phyloP scores from a whole-genome alignment of 2,329 filamentous ascomycete species.

The Leptographium galeiforme region DNA sequence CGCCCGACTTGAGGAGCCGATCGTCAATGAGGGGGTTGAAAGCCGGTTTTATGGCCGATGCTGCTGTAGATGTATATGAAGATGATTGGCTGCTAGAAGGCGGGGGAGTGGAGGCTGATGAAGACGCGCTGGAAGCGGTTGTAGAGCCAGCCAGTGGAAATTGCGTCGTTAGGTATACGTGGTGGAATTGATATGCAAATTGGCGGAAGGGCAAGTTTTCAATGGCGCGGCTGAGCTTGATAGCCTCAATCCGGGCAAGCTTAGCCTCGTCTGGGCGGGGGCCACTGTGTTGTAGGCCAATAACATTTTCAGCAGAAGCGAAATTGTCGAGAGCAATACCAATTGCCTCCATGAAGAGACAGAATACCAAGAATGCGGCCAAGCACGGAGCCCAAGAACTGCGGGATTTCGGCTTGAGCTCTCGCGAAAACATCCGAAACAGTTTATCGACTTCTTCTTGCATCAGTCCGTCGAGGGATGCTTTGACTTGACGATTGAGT shows the following conservation, averaged over 20 bases:
- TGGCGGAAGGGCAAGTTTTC: conserved; percentile 48
- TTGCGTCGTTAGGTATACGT: conserved; percentile 44
- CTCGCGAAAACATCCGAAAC: conserved; percentile 38
- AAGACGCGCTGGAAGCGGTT: neutral
- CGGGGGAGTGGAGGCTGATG: conserved; percentile 1
- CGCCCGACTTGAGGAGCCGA: conserved; percentile 24
- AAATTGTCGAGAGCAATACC: conserved; percentile 40
- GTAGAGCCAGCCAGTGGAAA: conserved; percentile 24
- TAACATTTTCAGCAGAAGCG: conserved; percentile 36
- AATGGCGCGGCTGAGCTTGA: conserved; percentile 33
- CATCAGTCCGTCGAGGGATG: conserved; percentile 41
- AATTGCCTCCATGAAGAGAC: conserved; percentile 45
- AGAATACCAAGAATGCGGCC: conserved; percentile 42
- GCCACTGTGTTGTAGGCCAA: conserved; percentile 26
- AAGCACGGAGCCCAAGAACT: conserved; percentile 43
- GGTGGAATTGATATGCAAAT: conserved; percentile 46
- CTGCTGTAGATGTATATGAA: conserved; percentile 24
- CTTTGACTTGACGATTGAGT: conserved; percentile 43
- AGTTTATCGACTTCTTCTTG: conserved; percentile 35
- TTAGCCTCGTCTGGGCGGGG: conserved; percentile 7
- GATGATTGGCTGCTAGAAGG: neutral
- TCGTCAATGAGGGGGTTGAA: conserved; percentile 43
- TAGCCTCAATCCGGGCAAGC: conserved; percentile 24
- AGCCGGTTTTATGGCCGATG: conserved; percentile 26
- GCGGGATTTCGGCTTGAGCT: conserved; percentile 39